Percentiles rank a stretch among this genome's conserved stretches.
phyloP scores from a whole-genome alignment of 2,329 filamentous ascomycete genomes.

The Colletotrichum gigasporum region DNA sequence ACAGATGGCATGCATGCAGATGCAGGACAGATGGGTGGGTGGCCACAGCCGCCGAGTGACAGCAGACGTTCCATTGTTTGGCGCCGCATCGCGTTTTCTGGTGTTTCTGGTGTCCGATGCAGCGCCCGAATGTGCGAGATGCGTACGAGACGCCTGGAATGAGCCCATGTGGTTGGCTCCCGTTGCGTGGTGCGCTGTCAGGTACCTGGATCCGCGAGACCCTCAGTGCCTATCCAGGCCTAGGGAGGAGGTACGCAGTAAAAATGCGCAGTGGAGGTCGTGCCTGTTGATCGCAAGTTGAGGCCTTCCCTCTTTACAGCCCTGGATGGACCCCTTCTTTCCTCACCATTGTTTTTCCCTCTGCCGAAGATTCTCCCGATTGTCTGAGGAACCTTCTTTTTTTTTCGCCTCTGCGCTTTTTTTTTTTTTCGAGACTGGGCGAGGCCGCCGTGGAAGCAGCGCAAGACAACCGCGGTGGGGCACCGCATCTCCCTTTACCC shows the following conservation, averaged over 20 bases:
- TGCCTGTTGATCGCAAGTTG: too few species aligned
- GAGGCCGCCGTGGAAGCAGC: neutral
- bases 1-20: too few species aligned
- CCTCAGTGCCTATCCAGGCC: too few species aligned
- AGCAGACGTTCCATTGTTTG: too few species aligned
- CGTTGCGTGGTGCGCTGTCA: neutral
- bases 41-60: too few species aligned
- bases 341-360: neutral
- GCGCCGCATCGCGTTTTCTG: too few species aligned
- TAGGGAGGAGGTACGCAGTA: too few species aligned
- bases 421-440: neutral
- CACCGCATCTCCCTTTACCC: neutral
- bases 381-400: neutral
- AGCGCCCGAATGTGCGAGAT: neutral
- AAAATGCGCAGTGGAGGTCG: too few species aligned
- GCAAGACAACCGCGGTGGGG: neutral
- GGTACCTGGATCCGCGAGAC: neutral
- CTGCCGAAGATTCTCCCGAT: neutral
- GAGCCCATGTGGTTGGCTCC: neutral
- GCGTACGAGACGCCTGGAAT: neutral
- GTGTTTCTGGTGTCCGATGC: neutral
- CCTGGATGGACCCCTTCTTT: neutral
- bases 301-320: too few species aligned
- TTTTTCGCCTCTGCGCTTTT: neutral
- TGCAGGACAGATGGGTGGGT: too few species aligned